Base-by-base conservation (phyloP, 2,329 filamentous ascomycete species). In the Hypoxylon sp. region DNA sequence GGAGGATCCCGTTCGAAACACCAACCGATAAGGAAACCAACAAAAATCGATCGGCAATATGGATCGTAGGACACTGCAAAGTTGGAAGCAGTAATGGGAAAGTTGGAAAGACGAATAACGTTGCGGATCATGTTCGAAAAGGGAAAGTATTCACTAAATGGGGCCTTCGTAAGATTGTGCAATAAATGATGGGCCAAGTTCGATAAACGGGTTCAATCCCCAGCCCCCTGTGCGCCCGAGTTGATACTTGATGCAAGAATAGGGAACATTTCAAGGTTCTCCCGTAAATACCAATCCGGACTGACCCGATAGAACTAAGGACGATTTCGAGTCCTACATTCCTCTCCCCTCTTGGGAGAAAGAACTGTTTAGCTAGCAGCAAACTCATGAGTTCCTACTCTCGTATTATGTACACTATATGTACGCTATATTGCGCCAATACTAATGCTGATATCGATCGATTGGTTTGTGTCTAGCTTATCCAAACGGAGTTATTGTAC, bases 401-500 rank as follows among this genome's bases (percentile, higher is more conserved):
- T n/a, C n/a, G n/a, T n/a, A n/a, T n/a, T n/a, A n/a, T n/a, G n/a
- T n/a, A n/a, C n/a, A n/a, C n/a, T n/a, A n/a, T n/a, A n/a, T n/a
- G n/a, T n/a, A n/a, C n/a, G n/a, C n/a, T n/a, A n/a, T n/a, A n/a
- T n/a, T n/a, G n/a, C n/a, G n/a, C n/a, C n/a, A n/a, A n/a, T 30
- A 11, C 28, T 30, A 30, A 30, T 30, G 11, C 7, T 30, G 28
- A 30, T 38, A 38, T n/a, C 6, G 12, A 32, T 24, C 36, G 12
- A 28, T 12, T 14, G 38, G 38, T 54, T 20, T 36, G 7, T 16
- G 20, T 30, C 28, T 20, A 42, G 12, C 5, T 16, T 38, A 6
- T 11, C 22, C 33, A 2, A 8, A 14, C 51, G 55, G 62, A 54
- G 51, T 63, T 55, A 65, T 46, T 50, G 18, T 48, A 53, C 38